phyloP scores from a whole-genome alignment of 306 rosid genomes.

The Adenanthera pavonina region DNA sequence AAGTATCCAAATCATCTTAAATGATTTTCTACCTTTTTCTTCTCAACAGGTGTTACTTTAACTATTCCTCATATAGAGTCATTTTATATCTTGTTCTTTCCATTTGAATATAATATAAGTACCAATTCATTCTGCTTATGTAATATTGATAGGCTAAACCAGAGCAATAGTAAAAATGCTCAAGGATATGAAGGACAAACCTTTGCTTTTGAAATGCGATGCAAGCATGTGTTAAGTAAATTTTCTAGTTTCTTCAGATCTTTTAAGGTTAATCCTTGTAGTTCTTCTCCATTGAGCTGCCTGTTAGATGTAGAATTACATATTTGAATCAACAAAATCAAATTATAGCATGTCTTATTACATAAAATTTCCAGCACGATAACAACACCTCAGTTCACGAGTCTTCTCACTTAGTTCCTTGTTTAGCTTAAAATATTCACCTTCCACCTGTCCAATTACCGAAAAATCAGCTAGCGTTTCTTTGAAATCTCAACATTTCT shows the following conservation, averaged over 20 bases:
- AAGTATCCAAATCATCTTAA: too few relatives aligned
- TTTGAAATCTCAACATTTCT: background rate
- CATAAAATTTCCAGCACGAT: background rate
- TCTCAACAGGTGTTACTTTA: too few relatives aligned
- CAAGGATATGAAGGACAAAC: background rate
- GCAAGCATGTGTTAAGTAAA: background rate
- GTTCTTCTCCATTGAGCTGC: constrained; percentile 17
- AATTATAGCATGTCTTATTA: background rate
- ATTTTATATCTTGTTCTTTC: too few relatives aligned
- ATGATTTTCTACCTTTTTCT: too few relatives aligned
- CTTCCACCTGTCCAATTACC: background rate
- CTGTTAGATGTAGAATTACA: background rate
- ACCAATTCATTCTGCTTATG: too few relatives aligned
- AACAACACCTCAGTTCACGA: constrained; percentile 28
- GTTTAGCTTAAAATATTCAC: background rate
- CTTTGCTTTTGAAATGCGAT: constrained; percentile 11
- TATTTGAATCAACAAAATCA: background rate
- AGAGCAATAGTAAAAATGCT: background rate
- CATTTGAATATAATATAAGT: too few relatives aligned
- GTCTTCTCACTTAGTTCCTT: constrained; percentile 14
- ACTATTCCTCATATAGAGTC: too few relatives aligned
- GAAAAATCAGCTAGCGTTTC: background rate
- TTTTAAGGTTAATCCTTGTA: constrained; percentile 7
- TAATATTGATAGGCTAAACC: background rate
- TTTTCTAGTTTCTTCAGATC: constrained; percentile 2